Evolutionary conservation across 352 stramenopile species (phyloP), one percentile per base, ranked within the genome.

Genomic region (Blastocystis sp.): DNA sequence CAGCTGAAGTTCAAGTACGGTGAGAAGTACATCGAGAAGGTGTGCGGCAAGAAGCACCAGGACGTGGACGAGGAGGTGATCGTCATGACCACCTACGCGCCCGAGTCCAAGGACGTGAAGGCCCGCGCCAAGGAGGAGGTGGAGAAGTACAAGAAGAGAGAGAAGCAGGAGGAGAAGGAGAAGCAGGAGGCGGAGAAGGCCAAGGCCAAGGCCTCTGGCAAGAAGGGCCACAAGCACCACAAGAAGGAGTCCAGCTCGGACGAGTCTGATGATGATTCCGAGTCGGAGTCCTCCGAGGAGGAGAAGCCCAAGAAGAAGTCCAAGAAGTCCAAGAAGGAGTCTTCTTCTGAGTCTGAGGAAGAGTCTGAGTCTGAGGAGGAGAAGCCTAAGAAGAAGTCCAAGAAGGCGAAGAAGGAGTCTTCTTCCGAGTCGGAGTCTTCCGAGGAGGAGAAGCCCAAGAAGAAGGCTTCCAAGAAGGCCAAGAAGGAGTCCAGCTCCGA

Each of bases 301-400:
- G 74, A 84, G 40, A 84, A 56, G 38, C 74, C 74, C 1, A 84
- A 84, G 74, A 84, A 84, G 23, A 84, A 84, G 56, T 69, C 74
- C n/a, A 84, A 84, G 74, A 84, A 84, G 53, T 14, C 21, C 5
- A 56, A 56, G 48, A 56, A 56, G 48, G 48, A 56, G 0, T 56
- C 48, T 14, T 17, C 5, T 14, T 56, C 48, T 56, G 48, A 56
- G 48, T 11, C 28, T 14, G 65, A 81, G 48, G 71, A 62, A 5
- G 41, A 52, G 52, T 59, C 67, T 56, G 14, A 56, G 48, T 7
- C 5, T 7, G 48, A 56, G 48, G 14, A 56, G 48, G 48, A 56
- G 48, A 14, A 56, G 48, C 48, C 48, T 14, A 56, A 56, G 48
- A 14, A 56, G 48, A 14, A 56, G 48, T 34, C 28, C 28, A 34